Conservation (phyloP, 1,284 basidiomycete species). For the Agroathelia rolfsii region DNA sequence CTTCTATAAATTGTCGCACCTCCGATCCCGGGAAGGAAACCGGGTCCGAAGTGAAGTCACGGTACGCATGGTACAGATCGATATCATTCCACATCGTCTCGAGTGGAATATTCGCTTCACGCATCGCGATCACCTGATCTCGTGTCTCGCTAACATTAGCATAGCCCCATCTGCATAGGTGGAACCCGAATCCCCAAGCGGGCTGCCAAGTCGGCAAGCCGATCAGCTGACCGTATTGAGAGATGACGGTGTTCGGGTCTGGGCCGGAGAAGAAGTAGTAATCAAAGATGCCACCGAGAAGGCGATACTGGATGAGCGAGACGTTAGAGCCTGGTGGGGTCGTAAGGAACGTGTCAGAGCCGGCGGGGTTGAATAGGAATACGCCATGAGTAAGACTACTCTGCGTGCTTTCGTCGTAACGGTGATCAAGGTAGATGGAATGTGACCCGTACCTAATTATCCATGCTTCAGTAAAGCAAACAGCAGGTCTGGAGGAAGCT, state of each 20-base stretch:
- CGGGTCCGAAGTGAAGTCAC: conserved; percentile 65
- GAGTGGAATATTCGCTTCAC: conserved; percentile 51
- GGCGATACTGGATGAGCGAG: conserved; percentile 55
- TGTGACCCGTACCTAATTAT: conserved; percentile 57
- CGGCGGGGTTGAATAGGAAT: conserved; percentile 53
- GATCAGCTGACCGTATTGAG: conserved; percentile 54
- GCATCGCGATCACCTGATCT: conserved; percentile 48
- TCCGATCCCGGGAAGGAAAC: conserved; percentile 51
- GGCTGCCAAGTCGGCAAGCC: conserved; percentile 62
- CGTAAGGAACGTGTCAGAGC: conserved; percentile 53
- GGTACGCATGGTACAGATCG: conserved; percentile 55
- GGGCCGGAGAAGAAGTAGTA: conserved; percentile 68
- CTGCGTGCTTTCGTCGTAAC: conserved; percentile 38
- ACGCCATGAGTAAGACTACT: conserved; percentile 58
- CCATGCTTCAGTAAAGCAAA: no score
- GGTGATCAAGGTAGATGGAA: conserved; percentile 58
- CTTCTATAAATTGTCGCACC: conserved; percentile 48
- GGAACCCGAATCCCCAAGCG: conserved; percentile 63
- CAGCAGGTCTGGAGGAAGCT: conserved; percentile 4
- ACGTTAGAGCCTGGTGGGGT: conserved; percentile 39
- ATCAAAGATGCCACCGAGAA: conserved; percentile 57
- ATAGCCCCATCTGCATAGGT: conserved; percentile 60
- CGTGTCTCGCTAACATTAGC: conserved; percentile 33
- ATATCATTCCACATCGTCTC: conserved; percentile 78
- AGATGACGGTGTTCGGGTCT: conserved; percentile 48